A percentile compares a stretch with the other conserved stretches of the same genome.
Conservation (phyloP, 139 green algal genomes). For the Chlamydomonas sphaeroides region DNA sequence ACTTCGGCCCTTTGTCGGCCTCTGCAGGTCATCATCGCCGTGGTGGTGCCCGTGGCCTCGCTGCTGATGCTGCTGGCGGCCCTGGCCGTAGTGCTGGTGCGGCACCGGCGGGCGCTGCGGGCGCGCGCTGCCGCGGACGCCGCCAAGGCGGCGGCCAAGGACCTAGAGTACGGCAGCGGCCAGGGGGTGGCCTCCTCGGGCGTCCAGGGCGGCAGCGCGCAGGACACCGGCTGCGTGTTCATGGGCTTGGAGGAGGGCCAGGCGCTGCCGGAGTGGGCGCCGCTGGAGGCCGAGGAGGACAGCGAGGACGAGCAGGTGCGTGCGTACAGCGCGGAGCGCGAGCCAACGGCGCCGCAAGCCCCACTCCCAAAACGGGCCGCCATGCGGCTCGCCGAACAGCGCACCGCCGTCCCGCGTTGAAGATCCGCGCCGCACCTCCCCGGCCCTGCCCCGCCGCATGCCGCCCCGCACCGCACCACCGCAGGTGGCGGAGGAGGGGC, state of each 20-base stretch:
- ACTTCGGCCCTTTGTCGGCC: too few species aligned
- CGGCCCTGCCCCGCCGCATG: too few species aligned
- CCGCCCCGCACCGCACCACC: too few species aligned
- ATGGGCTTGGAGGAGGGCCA: constrained; percentile 18
- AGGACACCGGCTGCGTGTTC: constrained; percentile 14
- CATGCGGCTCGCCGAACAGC: too few species aligned
- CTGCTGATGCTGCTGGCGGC: neutral
- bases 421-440: too few species aligned
- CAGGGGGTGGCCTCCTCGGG: neutral
- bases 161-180: too few species aligned
- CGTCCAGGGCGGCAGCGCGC: neutral
- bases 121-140: too few species aligned
- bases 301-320: neutral
- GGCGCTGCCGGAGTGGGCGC: constrained; percentile 11
- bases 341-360: too few species aligned
- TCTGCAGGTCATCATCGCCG: constrained; percentile 2
- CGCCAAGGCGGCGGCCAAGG: neutral
- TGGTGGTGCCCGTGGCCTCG: neutral
- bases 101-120: neutral
- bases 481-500: too few species aligned
- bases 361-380: neutral
- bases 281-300: neutral
- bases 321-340: too few species aligned
- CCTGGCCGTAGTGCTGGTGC: neutral
- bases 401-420: too few species aligned